phyloP scores from a whole-genome alignment of 1,284 basidiomycete genomes.

The Malassezia psittaci region DNA sequence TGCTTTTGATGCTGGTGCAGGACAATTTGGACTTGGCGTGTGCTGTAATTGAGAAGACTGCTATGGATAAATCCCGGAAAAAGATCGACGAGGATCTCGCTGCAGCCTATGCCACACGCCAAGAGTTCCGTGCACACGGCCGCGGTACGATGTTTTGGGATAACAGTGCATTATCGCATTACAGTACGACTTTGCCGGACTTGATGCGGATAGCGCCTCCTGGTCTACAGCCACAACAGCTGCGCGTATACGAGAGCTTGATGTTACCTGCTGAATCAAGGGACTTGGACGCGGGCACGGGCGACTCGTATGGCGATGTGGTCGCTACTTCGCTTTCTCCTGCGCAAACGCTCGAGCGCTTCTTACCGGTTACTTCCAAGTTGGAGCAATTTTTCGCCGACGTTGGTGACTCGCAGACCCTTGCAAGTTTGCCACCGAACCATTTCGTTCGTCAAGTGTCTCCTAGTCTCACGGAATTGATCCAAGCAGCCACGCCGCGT shows the following conservation, averaged over 20 bases:
- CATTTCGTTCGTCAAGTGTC: conserved; percentile 77
- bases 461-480: conserved; percentile 68
- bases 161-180: conserved; percentile 54
- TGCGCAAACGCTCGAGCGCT: conserved; percentile 46
- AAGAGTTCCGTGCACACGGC: conserved; percentile 73
- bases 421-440: conserved; percentile 54
- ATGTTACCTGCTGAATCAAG: conserved; percentile 20
- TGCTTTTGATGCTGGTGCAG: conserved; percentile 68
- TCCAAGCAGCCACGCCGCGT: conserved; percentile 65
- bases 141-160: conserved; percentile 36
- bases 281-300: background rate
- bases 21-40: conserved; percentile 94
- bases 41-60: conserved; percentile 87
- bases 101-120: conserved; percentile 63
- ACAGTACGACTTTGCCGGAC: conserved; percentile 73
- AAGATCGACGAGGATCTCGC: conserved; percentile 88
- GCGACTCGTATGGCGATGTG: conserved; percentile 13
- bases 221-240: conserved; percentile 71
- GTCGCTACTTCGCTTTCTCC: conserved; percentile 13
- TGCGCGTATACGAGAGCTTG: conserved; percentile 91
- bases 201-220: conserved; percentile 72
- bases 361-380: conserved; percentile 35
- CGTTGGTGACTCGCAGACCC: conserved; percentile 22
- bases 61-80: conserved; percentile 89
- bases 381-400: conserved; percentile 36